Conservation (phyloP, 345 rosid species). For the Salix koriyanagi region DNA sequence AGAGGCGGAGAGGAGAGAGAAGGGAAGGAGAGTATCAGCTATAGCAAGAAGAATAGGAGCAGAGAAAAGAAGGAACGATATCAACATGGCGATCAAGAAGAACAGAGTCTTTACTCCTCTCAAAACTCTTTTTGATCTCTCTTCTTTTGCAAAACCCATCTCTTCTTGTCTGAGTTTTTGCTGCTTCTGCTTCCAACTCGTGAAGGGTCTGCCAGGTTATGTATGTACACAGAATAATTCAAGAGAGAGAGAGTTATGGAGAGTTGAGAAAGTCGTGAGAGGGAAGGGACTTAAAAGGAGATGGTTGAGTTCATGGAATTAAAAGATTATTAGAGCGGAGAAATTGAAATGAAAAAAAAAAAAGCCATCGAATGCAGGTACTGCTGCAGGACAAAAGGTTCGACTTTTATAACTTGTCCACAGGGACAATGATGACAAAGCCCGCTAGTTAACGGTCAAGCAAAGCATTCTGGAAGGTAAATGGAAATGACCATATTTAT, state of each 20-base stretch:
- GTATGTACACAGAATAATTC: slow-evolving; percentile 1
- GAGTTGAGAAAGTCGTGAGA: not conserved
- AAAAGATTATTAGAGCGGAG: not conserved
- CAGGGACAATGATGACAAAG: slow-evolving; percentile 10
- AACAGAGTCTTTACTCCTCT: slow-evolving; percentile 70
- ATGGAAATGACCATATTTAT: slow-evolving; percentile 17
- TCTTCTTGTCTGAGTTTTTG: not conserved
- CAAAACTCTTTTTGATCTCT: slow-evolving; percentile 36
- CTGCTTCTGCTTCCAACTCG: too few relatives aligned
- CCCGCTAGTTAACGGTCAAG: slow-evolving; percentile 17
- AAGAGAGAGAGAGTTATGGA: not conserved
- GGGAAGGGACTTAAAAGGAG: not conserved
- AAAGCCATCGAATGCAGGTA: slow-evolving; percentile 19
- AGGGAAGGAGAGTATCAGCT: slow-evolving; percentile 77
- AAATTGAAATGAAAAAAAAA: not conserved
- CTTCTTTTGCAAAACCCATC: slow-evolving; percentile 78
- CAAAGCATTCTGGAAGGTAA: not conserved
- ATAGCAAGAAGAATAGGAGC: slow-evolving; percentile 74
- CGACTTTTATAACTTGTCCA: slow-evolving; percentile 29
- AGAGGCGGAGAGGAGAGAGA: slow-evolving; percentile 69
- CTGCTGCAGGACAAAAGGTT: not conserved
- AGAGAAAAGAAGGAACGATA: slow-evolving; percentile 76
- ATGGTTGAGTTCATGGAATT: not conserved
- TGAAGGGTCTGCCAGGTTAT: not conserved
- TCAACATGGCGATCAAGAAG: slow-evolving; percentile 60